Conservation (phyloP, 768 basidiomycete species). For the Pisolithus orientalis region DNA sequence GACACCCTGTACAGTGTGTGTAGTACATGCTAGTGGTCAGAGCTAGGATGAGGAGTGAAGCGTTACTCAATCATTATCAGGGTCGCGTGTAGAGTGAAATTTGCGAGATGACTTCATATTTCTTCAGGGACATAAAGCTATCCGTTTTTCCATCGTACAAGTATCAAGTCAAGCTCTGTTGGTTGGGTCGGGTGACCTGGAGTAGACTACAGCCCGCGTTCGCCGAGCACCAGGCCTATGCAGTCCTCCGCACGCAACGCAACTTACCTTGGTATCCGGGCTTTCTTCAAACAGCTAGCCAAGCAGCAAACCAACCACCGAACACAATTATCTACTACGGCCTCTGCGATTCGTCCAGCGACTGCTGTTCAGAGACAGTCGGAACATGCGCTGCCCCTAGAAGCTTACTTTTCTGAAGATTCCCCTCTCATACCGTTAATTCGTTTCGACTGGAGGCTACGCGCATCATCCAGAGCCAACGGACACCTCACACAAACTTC, state of each 20-base stretch:
- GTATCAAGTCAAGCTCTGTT: too few relatives aligned
- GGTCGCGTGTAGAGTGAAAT: too few relatives aligned
- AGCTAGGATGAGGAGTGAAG: too few relatives aligned
- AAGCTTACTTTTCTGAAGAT: slow-evolving; percentile 24
- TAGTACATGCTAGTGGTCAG: too few relatives aligned
- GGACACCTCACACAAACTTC: slow-evolving; percentile 7
- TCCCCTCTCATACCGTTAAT: slow-evolving; percentile 20
- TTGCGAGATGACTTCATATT: too few relatives aligned
- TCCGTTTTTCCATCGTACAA: too few relatives aligned
- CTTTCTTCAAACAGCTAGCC: slow-evolving; percentile 20
- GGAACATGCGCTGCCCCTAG: slow-evolving; percentile 18
- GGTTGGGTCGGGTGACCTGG: neutral
- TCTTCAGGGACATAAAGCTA: too few relatives aligned
- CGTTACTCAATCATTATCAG: too few relatives aligned
- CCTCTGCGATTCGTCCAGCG: slow-evolving; percentile 3
- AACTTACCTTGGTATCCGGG: slow-evolving; percentile 27
- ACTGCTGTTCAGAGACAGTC: slow-evolving; percentile 10
- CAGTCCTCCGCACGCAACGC: slow-evolving; percentile 6
- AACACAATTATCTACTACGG: slow-evolving; percentile 12
- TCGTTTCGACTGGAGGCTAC: slow-evolving; percentile 58
- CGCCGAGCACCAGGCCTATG: neutral
- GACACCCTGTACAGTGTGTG: too few relatives aligned
- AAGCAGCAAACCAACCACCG: slow-evolving; percentile 1
- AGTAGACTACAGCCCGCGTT: neutral
- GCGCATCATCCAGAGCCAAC: slow-evolving; percentile 41